Evolutionary conservation across 495 filamentous ascomycete genomes (phyloP), one percentile per base, ranked within the genome.

Genomic region (Daldinia loculata): DNA sequence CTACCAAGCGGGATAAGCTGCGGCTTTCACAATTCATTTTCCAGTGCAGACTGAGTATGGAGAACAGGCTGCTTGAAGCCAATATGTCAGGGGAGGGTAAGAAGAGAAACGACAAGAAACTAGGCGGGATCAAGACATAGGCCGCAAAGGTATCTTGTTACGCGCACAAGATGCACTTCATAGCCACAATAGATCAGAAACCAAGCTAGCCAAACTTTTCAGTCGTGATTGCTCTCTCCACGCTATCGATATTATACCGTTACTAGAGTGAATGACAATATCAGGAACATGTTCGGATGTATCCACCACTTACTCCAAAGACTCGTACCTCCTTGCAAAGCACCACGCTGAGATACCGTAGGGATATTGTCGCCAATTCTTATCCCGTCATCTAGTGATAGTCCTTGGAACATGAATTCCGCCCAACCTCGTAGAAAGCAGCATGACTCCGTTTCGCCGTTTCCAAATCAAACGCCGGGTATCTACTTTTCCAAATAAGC

Each of bases 1-100:
- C 39, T 95, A 94, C 77, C 91, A 93, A 76, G 90, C 92, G 66
- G 93, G 93, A 75, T 97, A 86, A 11, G 27, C 24, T 11, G 19
- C 8, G 4, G 8, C 43, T 22, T 24, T 24, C 19, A 45, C 19
- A 8, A 1, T 24, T 4, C 2, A 12, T 48, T 19, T 48, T 9
- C 43, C 12, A 24, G 0, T 7, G 19, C 19, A 48, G 19, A 22
- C 9, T 24, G 19, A 24, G 43, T 22, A 24, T 24, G 43, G 7
- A 24, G 43, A 24, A 48, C 6, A 12, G 43, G 9, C 1, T 24
- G 22, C 1, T 22, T 48, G 43, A 24, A 24, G 19, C 43, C 9
- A 14, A 24, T 24, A 11, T 19, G n/a, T 19, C 4, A 6, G 27
- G 27, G 38, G 17, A 12, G 17, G 9, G 19, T 24, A 48, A 12